phyloP scores from a whole-genome alignment of 2,329 filamentous ascomycete species.

The Aspergillus quadricinctus region DNA sequence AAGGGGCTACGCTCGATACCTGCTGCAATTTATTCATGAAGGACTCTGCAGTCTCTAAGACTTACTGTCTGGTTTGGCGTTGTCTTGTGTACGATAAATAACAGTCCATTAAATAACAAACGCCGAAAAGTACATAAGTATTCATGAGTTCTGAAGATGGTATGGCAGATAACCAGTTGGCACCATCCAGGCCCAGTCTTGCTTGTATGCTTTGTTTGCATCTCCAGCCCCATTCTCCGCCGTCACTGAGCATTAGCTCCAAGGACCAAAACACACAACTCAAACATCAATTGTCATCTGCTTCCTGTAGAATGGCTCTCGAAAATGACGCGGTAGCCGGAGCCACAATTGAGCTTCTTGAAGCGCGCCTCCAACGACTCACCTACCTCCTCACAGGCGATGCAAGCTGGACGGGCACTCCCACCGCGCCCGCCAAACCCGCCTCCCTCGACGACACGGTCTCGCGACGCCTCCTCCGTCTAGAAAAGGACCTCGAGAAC shows the following conservation, averaged over 20 bases:
- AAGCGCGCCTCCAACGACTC: conserved; percentile 41
- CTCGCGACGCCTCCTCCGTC: conserved; percentile 32
- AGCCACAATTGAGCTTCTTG: conserved; percentile 41
- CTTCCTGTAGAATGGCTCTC: conserved; percentile 23
- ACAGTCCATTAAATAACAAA: not conserved
- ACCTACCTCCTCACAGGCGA: conserved; percentile 43
- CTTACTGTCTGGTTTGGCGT: not conserved
- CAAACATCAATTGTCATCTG: not conserved
- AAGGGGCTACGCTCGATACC: not conserved
- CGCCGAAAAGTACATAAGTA: not conserved
- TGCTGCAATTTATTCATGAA: not conserved
- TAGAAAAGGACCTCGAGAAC: conserved; percentile 37
- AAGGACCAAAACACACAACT: not conserved
- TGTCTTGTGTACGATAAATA: not conserved
- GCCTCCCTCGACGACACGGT: conserved; percentile 35
- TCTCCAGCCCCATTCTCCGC: not conserved
- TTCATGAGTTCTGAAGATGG: not conserved
- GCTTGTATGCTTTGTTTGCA: conserved; percentile 3
- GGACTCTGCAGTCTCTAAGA: not conserved
- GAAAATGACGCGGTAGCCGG: conserved; percentile 34
- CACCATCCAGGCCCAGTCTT: no score
- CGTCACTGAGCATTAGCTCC: conserved; percentile 2
- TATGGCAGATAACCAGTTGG: not conserved
- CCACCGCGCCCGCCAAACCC: conserved; percentile 31
- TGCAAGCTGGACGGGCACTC: conserved; percentile 38